phyloP scores from a whole-genome alignment of 345 rosid species.

The Viola odorata region DNA sequence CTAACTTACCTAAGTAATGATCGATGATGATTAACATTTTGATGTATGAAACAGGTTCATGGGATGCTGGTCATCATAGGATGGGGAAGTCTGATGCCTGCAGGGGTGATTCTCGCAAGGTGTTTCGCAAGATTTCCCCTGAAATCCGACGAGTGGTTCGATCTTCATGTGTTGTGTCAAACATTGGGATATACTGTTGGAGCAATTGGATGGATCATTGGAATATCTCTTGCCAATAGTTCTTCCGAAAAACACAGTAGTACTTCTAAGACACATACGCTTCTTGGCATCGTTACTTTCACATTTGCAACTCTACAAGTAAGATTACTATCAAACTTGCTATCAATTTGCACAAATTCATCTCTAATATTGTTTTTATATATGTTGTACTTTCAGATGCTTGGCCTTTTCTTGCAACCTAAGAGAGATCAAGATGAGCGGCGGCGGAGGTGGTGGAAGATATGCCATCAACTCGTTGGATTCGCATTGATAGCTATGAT shows the following conservation, averaged over 20 bases:
- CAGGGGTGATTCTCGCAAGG: conserved; percentile 33
- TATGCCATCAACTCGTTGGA: conserved; percentile 23
- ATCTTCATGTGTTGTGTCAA: conserved; percentile 29
- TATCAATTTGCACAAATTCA: not conserved
- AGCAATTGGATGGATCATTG: conserved; percentile 36
- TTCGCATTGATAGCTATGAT: conserved; percentile 22
- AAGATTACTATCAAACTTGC: conserved; percentile 2
- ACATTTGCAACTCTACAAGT: conserved; percentile 35
- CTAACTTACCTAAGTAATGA: not conserved
- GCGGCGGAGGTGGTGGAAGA: conserved; percentile 30
- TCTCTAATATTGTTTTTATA: not conserved
- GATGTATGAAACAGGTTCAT: conserved; percentile 25
- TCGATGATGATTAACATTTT: too few relatives aligned
- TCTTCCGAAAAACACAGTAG: conserved; percentile 22
- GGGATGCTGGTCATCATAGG: conserved; percentile 38
- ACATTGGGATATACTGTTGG: conserved; percentile 31
- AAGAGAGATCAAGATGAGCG: conserved; percentile 20
- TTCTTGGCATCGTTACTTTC: conserved; percentile 33
- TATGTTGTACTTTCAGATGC: conserved; percentile 18
- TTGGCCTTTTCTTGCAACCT: conserved; percentile 19
- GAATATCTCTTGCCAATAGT: conserved; percentile 27
- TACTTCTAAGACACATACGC: conserved; percentile 22
- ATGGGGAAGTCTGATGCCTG: conserved; percentile 37
- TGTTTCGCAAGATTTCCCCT: conserved; percentile 23
- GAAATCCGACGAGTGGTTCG: conserved; percentile 33